These are phyloP conservation scores for Pisolithus thermaeus DNA, from an alignment of 1,284 basidiomycete species.

Conservation along the genomic window DNA sequence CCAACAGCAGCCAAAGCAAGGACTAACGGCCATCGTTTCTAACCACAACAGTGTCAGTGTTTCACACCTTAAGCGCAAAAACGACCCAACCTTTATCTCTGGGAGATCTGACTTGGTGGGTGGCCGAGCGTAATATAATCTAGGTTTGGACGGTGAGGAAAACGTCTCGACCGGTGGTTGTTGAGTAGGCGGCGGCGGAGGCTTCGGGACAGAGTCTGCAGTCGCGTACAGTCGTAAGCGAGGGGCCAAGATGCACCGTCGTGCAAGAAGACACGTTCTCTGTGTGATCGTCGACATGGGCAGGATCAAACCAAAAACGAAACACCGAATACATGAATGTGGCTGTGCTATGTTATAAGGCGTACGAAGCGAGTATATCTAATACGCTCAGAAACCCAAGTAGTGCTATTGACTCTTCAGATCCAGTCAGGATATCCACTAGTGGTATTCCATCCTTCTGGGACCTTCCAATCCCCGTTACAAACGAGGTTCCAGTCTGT, in stretches of 20 bases:
- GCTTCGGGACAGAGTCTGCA: slow-evolving; percentile 11
- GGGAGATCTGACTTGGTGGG: slow-evolving; percentile 38
- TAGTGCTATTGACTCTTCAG: background rate
- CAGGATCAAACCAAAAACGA: slow-evolving; percentile 14
- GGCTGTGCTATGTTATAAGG: background rate
- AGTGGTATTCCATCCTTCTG: slow-evolving; percentile 56
- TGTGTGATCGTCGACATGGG: slow-evolving; percentile 8
- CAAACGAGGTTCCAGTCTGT: slow-evolving; percentile 75
- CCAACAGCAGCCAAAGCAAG: slow-evolving; percentile 48
- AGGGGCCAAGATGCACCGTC: slow-evolving; percentile 7
- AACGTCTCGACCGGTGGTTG: slow-evolving; percentile 23
- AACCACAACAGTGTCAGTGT: background rate
- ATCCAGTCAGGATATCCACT: slow-evolving; percentile 34
- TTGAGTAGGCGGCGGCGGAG: slow-evolving; percentile 19
- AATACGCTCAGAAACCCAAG: background rate
- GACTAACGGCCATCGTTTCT: slow-evolving; percentile 58
- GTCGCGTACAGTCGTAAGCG: slow-evolving; percentile 13
- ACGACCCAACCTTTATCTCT: slow-evolving; percentile 31
- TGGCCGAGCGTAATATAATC: slow-evolving; percentile 29
- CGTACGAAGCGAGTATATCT: background rate
- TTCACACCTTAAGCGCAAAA: background rate
- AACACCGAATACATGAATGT: background rate
- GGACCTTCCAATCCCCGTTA: slow-evolving; percentile 61
- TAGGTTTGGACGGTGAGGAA: slow-evolving; percentile 30
- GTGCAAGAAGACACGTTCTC: slow-evolving; percentile 4